Base-by-base conservation (phyloP, 2,329 filamentous ascomycete genomes). In the Xylariaceae sp. region DNA sequence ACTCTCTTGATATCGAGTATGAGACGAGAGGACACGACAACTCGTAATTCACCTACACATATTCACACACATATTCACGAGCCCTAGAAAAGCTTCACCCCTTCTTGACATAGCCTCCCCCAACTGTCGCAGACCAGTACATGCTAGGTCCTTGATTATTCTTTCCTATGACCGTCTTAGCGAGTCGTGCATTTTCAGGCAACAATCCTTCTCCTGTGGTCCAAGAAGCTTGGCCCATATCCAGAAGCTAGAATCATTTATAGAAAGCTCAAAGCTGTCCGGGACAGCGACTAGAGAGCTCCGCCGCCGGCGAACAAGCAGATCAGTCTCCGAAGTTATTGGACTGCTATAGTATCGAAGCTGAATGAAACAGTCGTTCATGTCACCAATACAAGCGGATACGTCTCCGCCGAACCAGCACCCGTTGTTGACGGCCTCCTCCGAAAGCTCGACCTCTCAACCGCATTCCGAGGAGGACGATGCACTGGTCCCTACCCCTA, bases 371-470 rank as follows among this genome's bases (percentile, higher is more conserved):
- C 44, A 18, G 40, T 51, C 37, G 54, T 65, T 65, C 67, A 71
- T 71, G 68, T 68, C 69, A 57, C 69, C 69, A 47, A 59, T 62
- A 54, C 64, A 60, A 53, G 47, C 52, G 51, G 54, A 61, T 48
- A 41, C 52, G 47, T 60, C 47, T 37, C 50, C 57, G 57, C 51
- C 61, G 51, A 62, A 48, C 43, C 54, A 63, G 49, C 46, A 64
- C 56, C 53, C 61, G 20, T 23, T 58, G 48, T 61, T 65, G 44
- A 64, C 56, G 44, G 63, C 56, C 23, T 49, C 62, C 45, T 57
- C 64, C 53, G 52, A 63, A 40, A 59, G 48, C 48, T 45, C 56
- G 9, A 44, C 47, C 40, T 63, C 64, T 20, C 54, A 47, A 18
- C 55, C 59, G 20, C 57, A 44, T 18, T 56, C 60, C 47, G 63